Conservation (phyloP, 306 rosid genomes). For the Pueraria montana region DNA sequence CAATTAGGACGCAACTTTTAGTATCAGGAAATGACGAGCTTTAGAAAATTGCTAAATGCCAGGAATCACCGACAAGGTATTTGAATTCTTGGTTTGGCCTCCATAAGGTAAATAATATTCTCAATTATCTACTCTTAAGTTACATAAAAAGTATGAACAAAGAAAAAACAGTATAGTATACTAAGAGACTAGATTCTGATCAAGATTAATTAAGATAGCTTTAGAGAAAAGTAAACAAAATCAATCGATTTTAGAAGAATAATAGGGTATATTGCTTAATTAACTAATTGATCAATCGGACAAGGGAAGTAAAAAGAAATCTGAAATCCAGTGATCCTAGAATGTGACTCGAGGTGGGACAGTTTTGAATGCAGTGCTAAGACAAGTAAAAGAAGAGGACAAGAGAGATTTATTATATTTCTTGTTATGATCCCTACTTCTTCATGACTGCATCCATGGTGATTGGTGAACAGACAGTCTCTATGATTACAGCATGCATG, state of each 20-base stretch:
- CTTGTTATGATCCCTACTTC: slow-evolving; percentile 31
- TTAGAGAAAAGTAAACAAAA: neutral
- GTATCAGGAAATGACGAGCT: neutral
- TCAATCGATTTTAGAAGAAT: neutral
- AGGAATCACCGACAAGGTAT: neutral
- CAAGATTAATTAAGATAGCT: neutral
- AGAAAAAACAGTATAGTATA: neutral
- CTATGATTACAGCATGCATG: slow-evolving; percentile 55
- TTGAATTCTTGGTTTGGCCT: neutral
- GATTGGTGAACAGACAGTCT: slow-evolving; percentile 41
- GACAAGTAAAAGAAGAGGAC: slow-evolving; percentile 58
- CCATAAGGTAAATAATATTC: neutral
- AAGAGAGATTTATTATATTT: neutral
- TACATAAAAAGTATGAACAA: no score
- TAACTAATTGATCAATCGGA: neutral
- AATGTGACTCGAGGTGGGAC: neutral
- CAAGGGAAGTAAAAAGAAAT: neutral
- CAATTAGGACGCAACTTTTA: neutral
- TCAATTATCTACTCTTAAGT: neutral
- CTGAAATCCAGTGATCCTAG: neutral
- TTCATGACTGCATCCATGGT: slow-evolving; percentile 40
- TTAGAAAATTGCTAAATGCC: neutral
- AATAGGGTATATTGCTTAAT: neutral
- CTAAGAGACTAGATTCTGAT: neutral
- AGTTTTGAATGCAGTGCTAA: neutral